Evolutionary conservation across 2,329 filamentous ascomycete genomes (phyloP).

Genomic region (Chaetomiaceae sp.): DNA sequence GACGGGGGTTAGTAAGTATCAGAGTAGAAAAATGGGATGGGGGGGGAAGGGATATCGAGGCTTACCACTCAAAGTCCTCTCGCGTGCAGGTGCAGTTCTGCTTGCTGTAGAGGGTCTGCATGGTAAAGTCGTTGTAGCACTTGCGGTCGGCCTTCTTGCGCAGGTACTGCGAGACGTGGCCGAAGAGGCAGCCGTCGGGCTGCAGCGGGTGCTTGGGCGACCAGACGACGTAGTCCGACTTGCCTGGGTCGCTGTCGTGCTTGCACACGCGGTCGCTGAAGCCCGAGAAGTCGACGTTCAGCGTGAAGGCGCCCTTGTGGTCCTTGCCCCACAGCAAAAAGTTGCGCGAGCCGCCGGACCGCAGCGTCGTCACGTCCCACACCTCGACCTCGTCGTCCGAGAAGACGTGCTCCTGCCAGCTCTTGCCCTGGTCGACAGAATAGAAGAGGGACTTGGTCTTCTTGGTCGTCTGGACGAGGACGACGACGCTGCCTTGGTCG

Average conservation of each 20-base stretch:
- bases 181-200: constrained; percentile 81
- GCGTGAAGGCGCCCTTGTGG: constrained; percentile 58
- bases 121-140: constrained; percentile 76
- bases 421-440: constrained; percentile 65
- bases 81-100: constrained; percentile 79
- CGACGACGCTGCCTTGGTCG: constrained; percentile 88
- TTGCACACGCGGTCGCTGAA: constrained; percentile 70
- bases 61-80: constrained; percentile 88
- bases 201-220: constrained; percentile 76
- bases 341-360: constrained; percentile 82
- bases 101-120: constrained; percentile 67
- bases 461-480: constrained; percentile 63
- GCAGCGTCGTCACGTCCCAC: constrained; percentile 78
- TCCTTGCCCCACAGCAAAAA: constrained; percentile 82
- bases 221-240: constrained; percentile 80
- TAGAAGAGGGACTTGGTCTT: constrained; percentile 56
- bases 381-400: constrained; percentile 65
- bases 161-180: constrained; percentile 82
- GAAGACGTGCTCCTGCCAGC: constrained; percentile 75
- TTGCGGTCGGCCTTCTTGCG: constrained; percentile 75
- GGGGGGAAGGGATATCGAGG: neutral
- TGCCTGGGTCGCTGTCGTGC: constrained; percentile 55
- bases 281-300: constrained; percentile 86
- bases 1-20: constrained; percentile 28
- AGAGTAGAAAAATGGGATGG: no score